phyloP scores from a whole-genome alignment of 306 rosid species.

The Rubus idaeus region DNA sequence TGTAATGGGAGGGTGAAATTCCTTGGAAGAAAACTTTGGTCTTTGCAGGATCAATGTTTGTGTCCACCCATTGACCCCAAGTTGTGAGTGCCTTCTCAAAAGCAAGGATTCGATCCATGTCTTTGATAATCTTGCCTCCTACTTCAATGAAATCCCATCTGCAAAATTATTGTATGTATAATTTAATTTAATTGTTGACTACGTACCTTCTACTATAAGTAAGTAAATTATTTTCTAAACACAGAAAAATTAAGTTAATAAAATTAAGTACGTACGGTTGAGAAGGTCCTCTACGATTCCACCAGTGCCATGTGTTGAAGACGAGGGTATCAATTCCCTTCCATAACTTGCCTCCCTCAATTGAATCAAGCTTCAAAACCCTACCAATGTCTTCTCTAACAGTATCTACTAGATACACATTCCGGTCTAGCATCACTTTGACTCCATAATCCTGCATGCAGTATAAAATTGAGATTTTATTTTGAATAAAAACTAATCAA shows the following conservation, averaged over 20 bases:
- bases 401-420: constrained; percentile 73
- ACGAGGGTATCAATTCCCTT: constrained; percentile 58
- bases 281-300: constrained; percentile 90
- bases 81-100: constrained; percentile 75
- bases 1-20: constrained; percentile 95
- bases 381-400: constrained; percentile 63
- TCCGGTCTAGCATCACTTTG: constrained; percentile 79
- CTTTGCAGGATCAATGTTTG: constrained; percentile 52
- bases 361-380: constrained; percentile 80
- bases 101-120: constrained; percentile 83
- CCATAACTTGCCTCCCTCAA: constrained; percentile 66
- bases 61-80: constrained; percentile 80
- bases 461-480: neutral
- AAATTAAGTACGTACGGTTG: constrained; percentile 58
- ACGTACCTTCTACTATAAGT: neutral
- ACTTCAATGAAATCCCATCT: constrained; percentile 82
- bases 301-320: constrained; percentile 99
- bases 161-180: neutral
- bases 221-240: neutral
- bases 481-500: neutral
- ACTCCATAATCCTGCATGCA: constrained; percentile 62
- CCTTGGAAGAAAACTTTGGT: constrained; percentile 80
- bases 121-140: constrained; percentile 48
- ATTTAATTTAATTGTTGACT: neutral
- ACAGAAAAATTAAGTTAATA: too few species aligned